A percentile compares a stretch with the other conserved stretches of the same genome.
These are phyloP conservation scores for Cercospora sp. DNA, from an alignment of 2,329 filamentous ascomycete species.

Conservation along the genomic window DNA sequence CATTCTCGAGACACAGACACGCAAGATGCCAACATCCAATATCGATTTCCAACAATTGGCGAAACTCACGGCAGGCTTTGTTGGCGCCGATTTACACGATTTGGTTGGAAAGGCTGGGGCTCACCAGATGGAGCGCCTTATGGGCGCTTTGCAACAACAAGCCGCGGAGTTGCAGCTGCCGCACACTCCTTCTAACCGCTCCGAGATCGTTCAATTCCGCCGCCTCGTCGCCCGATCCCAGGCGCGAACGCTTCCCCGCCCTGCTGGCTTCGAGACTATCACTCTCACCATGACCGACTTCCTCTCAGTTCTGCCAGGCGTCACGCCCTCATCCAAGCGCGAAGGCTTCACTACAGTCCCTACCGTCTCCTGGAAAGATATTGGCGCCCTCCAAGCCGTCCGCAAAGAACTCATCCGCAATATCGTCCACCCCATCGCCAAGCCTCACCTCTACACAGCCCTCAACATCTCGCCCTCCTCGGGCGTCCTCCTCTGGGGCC, in stretches of 20 bases:
- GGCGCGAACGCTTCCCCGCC: constrained; percentile 49
- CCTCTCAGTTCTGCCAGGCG: constrained; percentile 68
- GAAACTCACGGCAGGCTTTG: constrained; percentile 85
- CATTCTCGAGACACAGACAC: constrained; percentile 73
- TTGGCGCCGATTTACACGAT: constrained; percentile 82
- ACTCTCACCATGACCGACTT: constrained; percentile 69
- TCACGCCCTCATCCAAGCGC: constrained; percentile 79
- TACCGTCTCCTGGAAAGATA: constrained; percentile 87
- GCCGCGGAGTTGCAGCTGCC: constrained; percentile 36
- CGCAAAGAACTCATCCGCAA: constrained; percentile 79
- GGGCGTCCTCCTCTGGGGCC: constrained; percentile 92
- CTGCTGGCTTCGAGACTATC: constrained; percentile 56
- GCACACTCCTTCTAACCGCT: constrained; percentile 43
- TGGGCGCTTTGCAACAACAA: constrained; percentile 52
- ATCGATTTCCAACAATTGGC: constrained; percentile 75
- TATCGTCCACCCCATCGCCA: constrained; percentile 85
- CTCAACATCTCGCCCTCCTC: constrained; percentile 80
- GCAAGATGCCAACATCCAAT: constrained; percentile 62
- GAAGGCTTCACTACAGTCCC: constrained; percentile 96
- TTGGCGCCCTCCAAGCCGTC: constrained; percentile 78
- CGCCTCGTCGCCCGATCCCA: constrained; percentile 49
- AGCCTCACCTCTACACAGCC: constrained; percentile 72
- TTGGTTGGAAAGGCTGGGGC: constrained; percentile 65
- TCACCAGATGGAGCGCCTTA: constrained; percentile 62
- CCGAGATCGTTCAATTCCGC: constrained; percentile 26